Base-by-base conservation (phyloP, 768 basidiomycete species). In the Leccinum variicolor region DNA sequence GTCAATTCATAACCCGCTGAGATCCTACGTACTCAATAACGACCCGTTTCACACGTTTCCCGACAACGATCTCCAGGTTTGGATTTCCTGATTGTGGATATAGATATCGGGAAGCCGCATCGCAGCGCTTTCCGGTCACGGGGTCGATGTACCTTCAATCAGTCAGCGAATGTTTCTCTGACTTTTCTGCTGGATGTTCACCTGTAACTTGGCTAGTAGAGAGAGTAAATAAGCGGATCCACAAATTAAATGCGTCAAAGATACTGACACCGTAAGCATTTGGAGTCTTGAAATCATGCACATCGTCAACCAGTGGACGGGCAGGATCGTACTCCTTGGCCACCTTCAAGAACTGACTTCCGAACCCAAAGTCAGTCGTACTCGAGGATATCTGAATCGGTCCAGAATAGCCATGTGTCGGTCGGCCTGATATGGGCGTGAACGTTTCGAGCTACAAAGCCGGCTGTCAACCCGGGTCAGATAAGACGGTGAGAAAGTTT, bases 111-210 rank as follows among this genome's bases (percentile, higher is more conserved):
- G 77, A 77, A 7, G 66, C 66, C 4, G 66, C 57, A 51, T 71
- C 70, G 6, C 58, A 69, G 13, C 70, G 70, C 9, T 43, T 59
- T 26, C 70, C 70, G 6, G 77, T 82, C 28, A 71, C 66, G 2
- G 62, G 68, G 58, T 81, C 75, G n/a, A 87, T 73, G 63, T 82
- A 88, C 63, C 86, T 88, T 17, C 4, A 6, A 13, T 21, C 11
- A 21, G 3, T 10, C 8, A 33, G 17, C 3, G 7, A 13, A 29
- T 21, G 6, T 14, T 8, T 25, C 21, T 10, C 7, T n/a, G 14
- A 48, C 10, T 29, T 50, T 31, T 50, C 6, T 3, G 28, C 2
- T 5, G 3, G 25, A 21, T 4, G 19, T 59, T 58, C 21, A 65
- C 63, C 57, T 64, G 33, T 52, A 54, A 33, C 57, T 56, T 14